Evolutionary conservation across 306 rosid genomes (phyloP).

Genomic region (Lathyrus oleraceus): DNA sequence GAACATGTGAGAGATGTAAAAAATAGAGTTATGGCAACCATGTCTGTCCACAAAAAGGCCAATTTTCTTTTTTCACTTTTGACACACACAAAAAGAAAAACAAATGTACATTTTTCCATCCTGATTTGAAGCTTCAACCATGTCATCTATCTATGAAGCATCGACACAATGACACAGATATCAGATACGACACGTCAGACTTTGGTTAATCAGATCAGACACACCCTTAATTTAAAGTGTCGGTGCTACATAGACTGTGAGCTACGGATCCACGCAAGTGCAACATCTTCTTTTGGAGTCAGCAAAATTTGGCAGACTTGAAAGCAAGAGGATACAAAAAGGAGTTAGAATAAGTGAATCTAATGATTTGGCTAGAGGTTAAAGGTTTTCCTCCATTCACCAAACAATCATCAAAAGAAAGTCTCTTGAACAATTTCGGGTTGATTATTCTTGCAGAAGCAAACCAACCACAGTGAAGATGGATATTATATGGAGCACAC

Average conservation of each 20-base stretch:
- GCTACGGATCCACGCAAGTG: background rate
- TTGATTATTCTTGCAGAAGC: constrained; percentile 62
- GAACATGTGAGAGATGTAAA: background rate
- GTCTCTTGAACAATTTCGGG: constrained; percentile 61
- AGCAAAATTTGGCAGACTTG: constrained; percentile 63
- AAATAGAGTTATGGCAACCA: background rate
- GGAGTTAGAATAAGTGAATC: constrained; percentile 65
- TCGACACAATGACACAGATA: background rate
- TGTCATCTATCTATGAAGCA: background rate
- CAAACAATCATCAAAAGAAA: constrained; percentile 64
- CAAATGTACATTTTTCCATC: background rate
- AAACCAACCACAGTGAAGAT: constrained; percentile 76
- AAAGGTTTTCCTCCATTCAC: constrained; percentile 65
- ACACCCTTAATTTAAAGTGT: background rate
- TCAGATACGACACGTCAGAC: background rate
- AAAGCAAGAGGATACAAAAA: constrained; percentile 59
- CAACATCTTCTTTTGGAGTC: constrained; percentile 20
- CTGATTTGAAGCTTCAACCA: background rate
- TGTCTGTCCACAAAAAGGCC: background rate
- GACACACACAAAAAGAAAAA: background rate
- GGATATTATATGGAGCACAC: constrained; percentile 59
- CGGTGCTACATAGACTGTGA: background rate
- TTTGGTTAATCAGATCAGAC: background rate
- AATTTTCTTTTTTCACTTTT: background rate
- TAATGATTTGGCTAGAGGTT: constrained; percentile 43